Conservation (phyloP, 2,329 filamentous ascomycete genomes). For the Colletotrichum destructivum region DNA sequence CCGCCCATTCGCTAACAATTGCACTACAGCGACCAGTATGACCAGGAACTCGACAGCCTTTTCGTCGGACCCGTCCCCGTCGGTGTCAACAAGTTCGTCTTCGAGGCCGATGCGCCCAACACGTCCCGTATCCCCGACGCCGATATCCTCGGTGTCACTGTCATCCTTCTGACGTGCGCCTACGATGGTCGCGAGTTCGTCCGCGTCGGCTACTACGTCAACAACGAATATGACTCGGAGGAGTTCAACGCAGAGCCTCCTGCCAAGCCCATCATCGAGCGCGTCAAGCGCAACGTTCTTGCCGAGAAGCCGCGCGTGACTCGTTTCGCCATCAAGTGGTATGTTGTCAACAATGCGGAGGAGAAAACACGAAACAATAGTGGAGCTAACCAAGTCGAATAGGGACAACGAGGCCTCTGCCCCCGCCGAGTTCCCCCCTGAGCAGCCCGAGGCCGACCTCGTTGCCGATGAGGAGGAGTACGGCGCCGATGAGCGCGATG, state of each 20-base stretch:
- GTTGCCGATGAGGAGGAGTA: slow-evolving; percentile 90
- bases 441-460: slow-evolving; percentile 95
- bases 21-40: slow-evolving; percentile 85
- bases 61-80: slow-evolving; percentile 98
- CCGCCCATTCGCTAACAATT: slow-evolving; percentile 37
- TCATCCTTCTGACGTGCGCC: slow-evolving; percentile 95
- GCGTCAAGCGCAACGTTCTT: slow-evolving; percentile 91
- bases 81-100: slow-evolving; percentile 98
- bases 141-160: slow-evolving; percentile 96
- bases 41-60: slow-evolving; percentile 97
- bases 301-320: slow-evolving; percentile 98
- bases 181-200: slow-evolving; percentile 98
- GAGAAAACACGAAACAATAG: not conserved
- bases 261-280: slow-evolving; percentile 91
- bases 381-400: slow-evolving; percentile 37
- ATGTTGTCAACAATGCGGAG: slow-evolving; percentile 52
- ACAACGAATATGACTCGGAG: slow-evolving; percentile 97
- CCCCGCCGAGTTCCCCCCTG: slow-evolving; percentile 94
- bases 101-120: slow-evolving; percentile 94
- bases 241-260: slow-evolving; percentile 92
- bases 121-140: slow-evolving; percentile 92
- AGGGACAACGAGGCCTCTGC: slow-evolving; percentile 99
- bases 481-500: slow-evolving; percentile 89
- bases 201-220: slow-evolving; percentile 98
- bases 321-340: slow-evolving; percentile 99